phyloP scores from a whole-genome alignment of 805 yeast genomes.

The Metschnikowia vanudenii region DNA sequence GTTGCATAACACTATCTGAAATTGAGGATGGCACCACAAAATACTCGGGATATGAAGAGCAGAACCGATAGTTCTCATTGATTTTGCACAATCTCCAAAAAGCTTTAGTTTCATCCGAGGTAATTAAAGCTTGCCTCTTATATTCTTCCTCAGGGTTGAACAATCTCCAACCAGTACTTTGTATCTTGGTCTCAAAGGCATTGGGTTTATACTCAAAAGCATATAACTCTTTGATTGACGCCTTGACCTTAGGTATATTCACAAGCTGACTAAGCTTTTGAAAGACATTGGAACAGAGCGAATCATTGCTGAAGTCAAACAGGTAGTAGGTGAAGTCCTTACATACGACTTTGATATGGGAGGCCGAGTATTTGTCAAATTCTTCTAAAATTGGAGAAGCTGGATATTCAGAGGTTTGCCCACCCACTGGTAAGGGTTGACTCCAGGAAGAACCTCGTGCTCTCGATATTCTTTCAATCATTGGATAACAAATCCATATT shows the following conservation, averaged over 20 bases:
- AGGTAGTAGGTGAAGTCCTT: slow-evolving; percentile 83
- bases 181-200: slow-evolving; percentile 54
- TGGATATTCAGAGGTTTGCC: neutral
- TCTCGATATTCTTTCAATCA: slow-evolving; percentile 62
- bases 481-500: slow-evolving; percentile 90
- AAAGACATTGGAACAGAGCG: slow-evolving; percentile 65
- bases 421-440: slow-evolving; percentile 1
- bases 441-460: slow-evolving; percentile 51
- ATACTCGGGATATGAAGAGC: slow-evolving; percentile 70
- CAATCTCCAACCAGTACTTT: slow-evolving; percentile 63
- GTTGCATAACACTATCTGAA: slow-evolving; percentile 77
- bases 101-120: slow-evolving; percentile 10
- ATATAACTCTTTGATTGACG: slow-evolving; percentile 50
- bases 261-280: slow-evolving; percentile 63
- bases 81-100: slow-evolving; percentile 72
- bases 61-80: slow-evolving; percentile 63
- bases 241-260: slow-evolving; percentile 56
- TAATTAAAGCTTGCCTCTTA: slow-evolving; percentile 63
- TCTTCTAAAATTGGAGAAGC: slow-evolving; percentile 7
- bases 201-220: slow-evolving; percentile 84
- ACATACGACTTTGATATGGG: slow-evolving; percentile 69
- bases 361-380: slow-evolving; percentile 40
- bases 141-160: slow-evolving; percentile 67
- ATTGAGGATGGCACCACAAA: slow-evolving; percentile 73
- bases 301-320: slow-evolving; percentile 63